Evolutionary conservation across 345 rosid species (phyloP).

Genomic region (Aquilaria malaccensis): DNA sequence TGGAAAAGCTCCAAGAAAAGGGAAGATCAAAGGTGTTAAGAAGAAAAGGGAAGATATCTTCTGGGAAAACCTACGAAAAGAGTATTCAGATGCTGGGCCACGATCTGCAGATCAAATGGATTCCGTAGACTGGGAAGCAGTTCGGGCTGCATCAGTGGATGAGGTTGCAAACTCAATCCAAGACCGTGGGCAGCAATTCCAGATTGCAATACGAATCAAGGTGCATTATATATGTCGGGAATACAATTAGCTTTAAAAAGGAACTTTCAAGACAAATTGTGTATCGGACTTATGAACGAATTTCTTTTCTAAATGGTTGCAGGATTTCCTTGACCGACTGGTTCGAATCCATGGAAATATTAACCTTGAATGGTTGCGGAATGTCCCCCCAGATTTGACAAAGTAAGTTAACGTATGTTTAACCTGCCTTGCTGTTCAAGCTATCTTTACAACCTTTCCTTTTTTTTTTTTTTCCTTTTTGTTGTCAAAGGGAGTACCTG

Average conservation of each 20-base stretch:
- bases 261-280: not conserved
- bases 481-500: conserved; percentile 39
- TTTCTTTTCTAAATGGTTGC: not conserved
- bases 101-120: conserved; percentile 34
- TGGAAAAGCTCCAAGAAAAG: conserved; percentile 5
- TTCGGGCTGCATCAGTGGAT: conserved; percentile 22
- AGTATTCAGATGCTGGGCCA: conserved; percentile 21
- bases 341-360: conserved; percentile 26
- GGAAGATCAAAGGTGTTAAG: conserved; percentile 13
- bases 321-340: conserved; percentile 45
- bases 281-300: not conserved
- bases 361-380: conserved; percentile 71
- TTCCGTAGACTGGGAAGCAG: conserved; percentile 55
- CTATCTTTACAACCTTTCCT: not conserved
- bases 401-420: conserved; percentile 31
- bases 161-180: conserved; percentile 28
- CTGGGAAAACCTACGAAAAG: conserved; percentile 39
- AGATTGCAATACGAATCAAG: conserved; percentile 36
- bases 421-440: not conserved
- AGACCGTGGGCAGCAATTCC: conserved; percentile 44
- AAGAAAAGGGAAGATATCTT: conserved; percentile 9
- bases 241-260: not conserved
- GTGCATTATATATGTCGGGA: conserved; percentile 14
- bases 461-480: too few relatives aligned
- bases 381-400: conserved; percentile 44